A percentile compares a stretch with the other conserved stretches of the same genome.
Evolutionary conservation across 805 yeast species (phyloP).

Genomic region (Candida tibetensis): DNA sequence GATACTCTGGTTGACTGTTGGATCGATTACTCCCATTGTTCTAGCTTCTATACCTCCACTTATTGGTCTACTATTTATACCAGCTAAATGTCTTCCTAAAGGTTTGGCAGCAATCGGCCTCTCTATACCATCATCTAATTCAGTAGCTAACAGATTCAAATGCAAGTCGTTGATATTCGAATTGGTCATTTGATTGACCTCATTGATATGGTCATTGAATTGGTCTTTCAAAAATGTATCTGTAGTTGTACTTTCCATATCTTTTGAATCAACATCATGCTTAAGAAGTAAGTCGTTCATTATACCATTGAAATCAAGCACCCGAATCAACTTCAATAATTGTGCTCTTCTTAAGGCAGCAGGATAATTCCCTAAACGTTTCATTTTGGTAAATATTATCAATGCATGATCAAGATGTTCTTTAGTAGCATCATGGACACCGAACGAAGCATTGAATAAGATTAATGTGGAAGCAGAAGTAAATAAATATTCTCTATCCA

Average conservation of each 20-base stretch:
- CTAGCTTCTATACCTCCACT: neutral
- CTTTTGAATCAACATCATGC: conserved; percentile 49
- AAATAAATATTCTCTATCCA: conserved; percentile 80
- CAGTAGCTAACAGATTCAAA: conserved; percentile 12
- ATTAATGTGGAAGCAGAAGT: conserved; percentile 74
- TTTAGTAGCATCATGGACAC: conserved; percentile 72
- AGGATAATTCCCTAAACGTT: conserved; percentile 74
- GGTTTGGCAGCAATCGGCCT: too few relatives aligned
- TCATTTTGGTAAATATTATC: conserved; percentile 67
- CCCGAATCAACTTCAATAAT: conserved; percentile 57
- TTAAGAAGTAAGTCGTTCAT: conserved; percentile 55
- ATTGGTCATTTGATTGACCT: conserved; percentile 6
- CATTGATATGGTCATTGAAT: conserved; percentile 8
- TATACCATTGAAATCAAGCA: conserved; percentile 65
- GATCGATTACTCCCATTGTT: neutral
- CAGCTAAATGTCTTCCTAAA: conserved; percentile 1
- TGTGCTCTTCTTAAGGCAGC: conserved; percentile 76
- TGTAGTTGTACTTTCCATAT: conserved; percentile 2
- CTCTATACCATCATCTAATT: conserved; percentile 12
- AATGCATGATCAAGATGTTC: conserved; percentile 73
- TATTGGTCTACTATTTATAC: neutral
- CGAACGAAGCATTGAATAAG: conserved; percentile 75
- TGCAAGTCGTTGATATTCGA: conserved; percentile 10
- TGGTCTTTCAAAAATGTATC: conserved; percentile 2
- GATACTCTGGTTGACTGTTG: neutral